Conservation (phyloP, 495 filamentous ascomycete species). For the Trichocladium uniseriatum region DNA sequence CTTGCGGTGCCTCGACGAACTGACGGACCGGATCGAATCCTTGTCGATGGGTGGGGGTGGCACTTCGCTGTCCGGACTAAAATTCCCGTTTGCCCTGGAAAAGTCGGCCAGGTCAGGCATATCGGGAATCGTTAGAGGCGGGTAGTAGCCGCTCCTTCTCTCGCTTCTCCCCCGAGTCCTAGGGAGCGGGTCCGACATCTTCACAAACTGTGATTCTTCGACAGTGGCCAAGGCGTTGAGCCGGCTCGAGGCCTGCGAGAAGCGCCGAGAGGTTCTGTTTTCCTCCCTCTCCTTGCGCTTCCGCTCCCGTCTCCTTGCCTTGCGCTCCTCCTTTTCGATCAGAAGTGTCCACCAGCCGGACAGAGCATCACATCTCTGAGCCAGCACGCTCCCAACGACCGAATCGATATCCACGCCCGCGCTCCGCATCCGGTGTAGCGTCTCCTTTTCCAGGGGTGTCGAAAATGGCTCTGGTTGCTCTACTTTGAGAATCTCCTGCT, state of each 20-base stretch:
- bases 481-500: conserved; percentile 81
- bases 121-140: conserved; percentile 47
- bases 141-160: conserved; percentile 43
- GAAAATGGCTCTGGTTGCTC: conserved; percentile 78
- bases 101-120: conserved; percentile 65
- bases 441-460: conserved; percentile 82
- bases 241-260: conserved; percentile 79
- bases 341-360: conserved; percentile 95
- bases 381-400: conserved; percentile 86
- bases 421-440: conserved; percentile 84
- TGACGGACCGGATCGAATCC: conserved; percentile 60
- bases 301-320: conserved; percentile 70
- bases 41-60: conserved; percentile 68
- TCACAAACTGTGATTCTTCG: conserved; percentile 49
- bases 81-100: conserved; percentile 24
- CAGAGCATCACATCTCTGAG: conserved; percentile 77
- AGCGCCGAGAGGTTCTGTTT: conserved; percentile 65
- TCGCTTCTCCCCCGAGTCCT: conserved; percentile 48
- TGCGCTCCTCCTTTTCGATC: conserved; percentile 92
- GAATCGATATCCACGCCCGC: conserved; percentile 91
- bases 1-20: conserved; percentile 55
- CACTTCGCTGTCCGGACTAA: conserved; percentile 34
- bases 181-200: conserved; percentile 40
- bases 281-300: conserved; percentile 85
- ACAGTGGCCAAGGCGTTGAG: conserved; percentile 70